These are phyloP conservation scores for Calocybe cyanea DNA, from an alignment of 768 basidiomycete species.

Conservation along the genomic window DNA sequence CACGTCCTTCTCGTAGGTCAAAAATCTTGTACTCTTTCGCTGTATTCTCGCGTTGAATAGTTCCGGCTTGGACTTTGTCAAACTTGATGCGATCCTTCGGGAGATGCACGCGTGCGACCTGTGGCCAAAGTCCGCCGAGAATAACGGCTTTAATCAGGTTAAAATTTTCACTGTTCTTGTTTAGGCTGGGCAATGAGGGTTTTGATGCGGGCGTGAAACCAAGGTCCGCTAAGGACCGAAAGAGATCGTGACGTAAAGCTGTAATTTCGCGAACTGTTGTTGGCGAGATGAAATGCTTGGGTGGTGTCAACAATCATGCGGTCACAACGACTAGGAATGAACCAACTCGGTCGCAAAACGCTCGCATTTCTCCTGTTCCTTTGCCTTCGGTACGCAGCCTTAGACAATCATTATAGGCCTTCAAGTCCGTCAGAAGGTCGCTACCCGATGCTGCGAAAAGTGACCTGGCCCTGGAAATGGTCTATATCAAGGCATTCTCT, in stretches of 20 bases:
- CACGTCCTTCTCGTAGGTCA: slow-evolving; percentile 61
- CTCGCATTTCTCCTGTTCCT: slow-evolving; percentile 38
- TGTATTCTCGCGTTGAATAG: slow-evolving; percentile 78
- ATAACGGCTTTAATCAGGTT: slow-evolving; percentile 84
- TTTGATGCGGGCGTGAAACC: slow-evolving; percentile 59
- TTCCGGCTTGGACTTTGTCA: slow-evolving; percentile 80
- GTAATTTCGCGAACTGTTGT: slow-evolving; percentile 75
- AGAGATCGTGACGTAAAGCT: slow-evolving; percentile 73
- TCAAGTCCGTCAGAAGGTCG: slow-evolving; percentile 80
- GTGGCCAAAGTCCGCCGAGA: slow-evolving; percentile 85
- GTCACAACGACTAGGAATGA: not conserved
- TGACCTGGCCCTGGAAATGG: slow-evolving; percentile 55
- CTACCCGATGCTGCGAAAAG: slow-evolving; percentile 70
- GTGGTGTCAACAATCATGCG: not conserved
- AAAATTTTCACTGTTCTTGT: slow-evolving; percentile 58
- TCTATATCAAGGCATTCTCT: not conserved
- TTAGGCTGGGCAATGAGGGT: slow-evolving; percentile 49
- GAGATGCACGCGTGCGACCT: slow-evolving; percentile 71
- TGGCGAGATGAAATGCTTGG: slow-evolving; percentile 78
- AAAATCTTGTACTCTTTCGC: slow-evolving; percentile 83
- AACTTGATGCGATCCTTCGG: slow-evolving; percentile 76
- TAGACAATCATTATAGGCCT: slow-evolving; percentile 67
- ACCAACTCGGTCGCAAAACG: slow-evolving; percentile 71
- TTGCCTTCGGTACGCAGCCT: slow-evolving; percentile 48
- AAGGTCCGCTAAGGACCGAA: slow-evolving; percentile 61